These are phyloP conservation scores for Millerozyma miso DNA, from an alignment of 805 yeast species.

Conservation along the genomic window DNA sequence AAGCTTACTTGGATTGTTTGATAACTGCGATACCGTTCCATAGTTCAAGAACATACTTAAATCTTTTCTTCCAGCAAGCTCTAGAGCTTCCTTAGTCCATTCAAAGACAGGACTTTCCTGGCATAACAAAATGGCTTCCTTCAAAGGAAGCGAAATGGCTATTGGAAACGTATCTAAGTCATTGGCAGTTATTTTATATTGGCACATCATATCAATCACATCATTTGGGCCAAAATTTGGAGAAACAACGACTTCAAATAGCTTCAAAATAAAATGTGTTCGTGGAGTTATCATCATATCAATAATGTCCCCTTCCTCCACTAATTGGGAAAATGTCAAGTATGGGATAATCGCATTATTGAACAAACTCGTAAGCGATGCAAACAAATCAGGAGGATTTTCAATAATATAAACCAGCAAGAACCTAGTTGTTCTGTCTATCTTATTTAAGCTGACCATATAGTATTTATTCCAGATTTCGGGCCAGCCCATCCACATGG, in stretches of 20 bases:
- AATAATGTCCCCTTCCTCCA: slow-evolving; percentile 55
- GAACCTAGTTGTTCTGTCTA: slow-evolving; percentile 41
- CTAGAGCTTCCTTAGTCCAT: slow-evolving; percentile 45
- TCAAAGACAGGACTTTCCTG: slow-evolving; percentile 50
- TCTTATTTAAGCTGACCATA: slow-evolving; percentile 20
- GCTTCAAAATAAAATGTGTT: slow-evolving; percentile 51
- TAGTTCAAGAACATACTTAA: slow-evolving; percentile 32
- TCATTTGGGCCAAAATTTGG: slow-evolving; percentile 47
- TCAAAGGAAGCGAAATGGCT: slow-evolving; percentile 66
- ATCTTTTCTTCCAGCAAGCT: slow-evolving; percentile 67
- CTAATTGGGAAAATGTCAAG: slow-evolving; percentile 61
- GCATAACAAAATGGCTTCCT: slow-evolving; percentile 52
- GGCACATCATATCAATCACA: slow-evolving; percentile 59
- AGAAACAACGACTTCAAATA: slow-evolving; percentile 62
- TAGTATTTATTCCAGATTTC: slow-evolving; percentile 61
- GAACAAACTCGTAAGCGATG: slow-evolving; percentile 50
- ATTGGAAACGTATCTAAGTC: slow-evolving; percentile 68
- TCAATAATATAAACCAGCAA: slow-evolving; percentile 44
- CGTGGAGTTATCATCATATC: slow-evolving; percentile 65
- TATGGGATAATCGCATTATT: slow-evolving; percentile 46
- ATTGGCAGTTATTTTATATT: slow-evolving; percentile 45
- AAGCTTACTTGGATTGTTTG: slow-evolving; percentile 1
- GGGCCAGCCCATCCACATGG: slow-evolving; percentile 73
- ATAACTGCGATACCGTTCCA: slow-evolving; percentile 8
- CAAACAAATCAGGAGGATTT: slow-evolving; percentile 58